phyloP scores from a whole-genome alignment of 1,139 yeast species.

The Geotrichum aggregatum region DNA sequence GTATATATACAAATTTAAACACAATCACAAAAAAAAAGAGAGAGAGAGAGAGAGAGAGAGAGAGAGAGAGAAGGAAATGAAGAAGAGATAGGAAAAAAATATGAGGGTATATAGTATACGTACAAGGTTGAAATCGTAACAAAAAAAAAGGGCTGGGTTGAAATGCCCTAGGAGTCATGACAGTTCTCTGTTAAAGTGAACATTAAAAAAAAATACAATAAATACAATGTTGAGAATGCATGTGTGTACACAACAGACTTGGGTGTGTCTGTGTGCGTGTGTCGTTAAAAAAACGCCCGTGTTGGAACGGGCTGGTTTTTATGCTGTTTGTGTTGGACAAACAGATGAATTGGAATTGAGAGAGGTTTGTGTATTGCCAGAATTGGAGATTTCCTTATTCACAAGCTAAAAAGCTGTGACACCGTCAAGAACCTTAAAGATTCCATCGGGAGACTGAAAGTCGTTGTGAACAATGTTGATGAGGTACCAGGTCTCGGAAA shows the following conservation, averaged over 20 bases:
- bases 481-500: constrained; percentile 62
- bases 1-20: too few species aligned
- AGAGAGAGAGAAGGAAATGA: background rate
- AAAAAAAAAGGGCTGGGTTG: constrained; percentile 11
- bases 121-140: background rate
- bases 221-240: constrained; percentile 20
- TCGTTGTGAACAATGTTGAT: constrained; percentile 91
- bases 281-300: constrained; percentile 14
- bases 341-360: constrained; percentile 13
- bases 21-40: background rate
- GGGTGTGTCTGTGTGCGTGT: too few species aligned
- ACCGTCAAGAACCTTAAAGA: constrained; percentile 36
- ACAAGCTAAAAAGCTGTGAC: too few species aligned
- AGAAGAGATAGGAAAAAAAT: too few species aligned
- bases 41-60: background rate
- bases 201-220: constrained; percentile 1
- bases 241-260: too few species aligned
- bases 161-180: constrained; percentile 7
- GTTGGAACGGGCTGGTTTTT: constrained; percentile 18
- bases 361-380: too few species aligned
- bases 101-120: too few species aligned
- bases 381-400: background rate
- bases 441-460: constrained; percentile 42
- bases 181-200: constrained; percentile 1
- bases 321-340: constrained; percentile 20